A percentile compares a stretch with the other conserved stretches of the same genome.
Evolutionary conservation across 805 yeast species (phyloP).

Genomic region (Candida pseudoglaebosa): DNA sequence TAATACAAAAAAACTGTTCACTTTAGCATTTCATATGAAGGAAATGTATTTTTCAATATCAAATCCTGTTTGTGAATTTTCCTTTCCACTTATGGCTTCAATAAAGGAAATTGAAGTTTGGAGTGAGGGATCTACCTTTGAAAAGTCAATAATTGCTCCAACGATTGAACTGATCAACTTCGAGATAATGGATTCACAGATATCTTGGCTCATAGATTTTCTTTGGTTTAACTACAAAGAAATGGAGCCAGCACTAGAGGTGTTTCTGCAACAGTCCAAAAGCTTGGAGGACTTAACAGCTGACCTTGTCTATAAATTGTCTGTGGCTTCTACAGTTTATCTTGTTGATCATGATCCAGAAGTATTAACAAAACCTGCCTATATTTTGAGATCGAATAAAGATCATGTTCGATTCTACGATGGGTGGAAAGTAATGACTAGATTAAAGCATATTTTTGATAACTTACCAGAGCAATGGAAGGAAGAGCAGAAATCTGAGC

Average conservation of each 20-base stretch:
- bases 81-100: slow-evolving; percentile 12
- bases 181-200: slow-evolving; percentile 16
- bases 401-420: slow-evolving; percentile 76
- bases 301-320: slow-evolving; percentile 39
- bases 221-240: slow-evolving; percentile 9
- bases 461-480: slow-evolving; percentile 56
- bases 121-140: slow-evolving; percentile 21
- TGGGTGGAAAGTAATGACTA: slow-evolving; percentile 82
- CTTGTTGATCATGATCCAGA: slow-evolving; percentile 79
- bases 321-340: slow-evolving; percentile 33
- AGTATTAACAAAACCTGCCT: slow-evolving; percentile 85
- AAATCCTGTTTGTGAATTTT: slow-evolving; percentile 17
- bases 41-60: slow-evolving; percentile 20
- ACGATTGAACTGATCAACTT: slow-evolving; percentile 17
- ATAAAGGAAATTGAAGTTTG: slow-evolving; percentile 35
- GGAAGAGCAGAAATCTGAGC: slow-evolving; percentile 22
- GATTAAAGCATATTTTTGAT: slow-evolving; percentile 70
- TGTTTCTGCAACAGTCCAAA: slow-evolving; percentile 13
- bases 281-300: slow-evolving; percentile 15
- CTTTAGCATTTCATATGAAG: slow-evolving; percentile 31
- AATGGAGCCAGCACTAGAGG: slow-evolving; percentile 14
- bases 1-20: slow-evolving; percentile 9
- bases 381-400: slow-evolving; percentile 64
- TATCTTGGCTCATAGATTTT: slow-evolving; percentile 21
- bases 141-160: neutral